Percentiles rank a stretch among this genome's conserved stretches.
phyloP scores from a whole-genome alignment of 371 early-diverging fungal species.

The Circinella umbellata region DNA sequence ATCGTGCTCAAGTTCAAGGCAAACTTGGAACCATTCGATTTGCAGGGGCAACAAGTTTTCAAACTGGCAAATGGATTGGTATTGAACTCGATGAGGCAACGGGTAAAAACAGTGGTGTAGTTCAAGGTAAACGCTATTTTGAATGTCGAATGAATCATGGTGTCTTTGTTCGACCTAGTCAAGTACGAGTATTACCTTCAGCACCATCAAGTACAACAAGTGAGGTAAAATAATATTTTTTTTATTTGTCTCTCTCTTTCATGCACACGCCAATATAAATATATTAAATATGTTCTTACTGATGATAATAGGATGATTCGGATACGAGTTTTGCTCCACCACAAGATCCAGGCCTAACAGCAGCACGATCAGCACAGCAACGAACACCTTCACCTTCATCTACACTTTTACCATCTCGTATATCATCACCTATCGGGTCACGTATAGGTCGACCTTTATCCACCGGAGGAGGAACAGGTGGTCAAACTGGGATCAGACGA shows the following conservation, averaged over 20 bases:
- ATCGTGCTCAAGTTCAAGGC: conserved; percentile 70
- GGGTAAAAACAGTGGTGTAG: conserved; percentile 85
- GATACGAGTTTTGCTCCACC: conserved; percentile 31
- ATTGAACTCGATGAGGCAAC: conserved; percentile 72
- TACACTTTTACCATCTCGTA: conserved; percentile 34
- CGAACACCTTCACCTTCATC: conserved; percentile 34
- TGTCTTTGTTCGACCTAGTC: conserved; percentile 81
- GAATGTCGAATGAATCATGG: conserved; percentile 75
- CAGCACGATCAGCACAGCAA: conserved; percentile 32
- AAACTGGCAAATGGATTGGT: conserved; percentile 83
- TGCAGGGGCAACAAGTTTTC: conserved; percentile 75
- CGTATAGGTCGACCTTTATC: conserved; percentile 20
- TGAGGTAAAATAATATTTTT: conserved; percentile 8
- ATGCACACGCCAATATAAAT: background rate
- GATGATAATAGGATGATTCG: background rate
- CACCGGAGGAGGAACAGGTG: conserved; percentile 10
- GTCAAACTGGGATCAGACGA: conserved; percentile 22
- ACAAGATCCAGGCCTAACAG: conserved; percentile 29
- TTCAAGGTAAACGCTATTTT: conserved; percentile 84
- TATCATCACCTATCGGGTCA: conserved; percentile 26
- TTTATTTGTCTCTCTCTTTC: background rate
- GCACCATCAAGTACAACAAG: conserved; percentile 12
- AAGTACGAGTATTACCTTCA: conserved; percentile 45
- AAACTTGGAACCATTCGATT: conserved; percentile 69
- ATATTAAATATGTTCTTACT: background rate